Base-by-base conservation (phyloP, 2,329 filamentous ascomycete species). In the Colletotrichum falcatum region DNA sequence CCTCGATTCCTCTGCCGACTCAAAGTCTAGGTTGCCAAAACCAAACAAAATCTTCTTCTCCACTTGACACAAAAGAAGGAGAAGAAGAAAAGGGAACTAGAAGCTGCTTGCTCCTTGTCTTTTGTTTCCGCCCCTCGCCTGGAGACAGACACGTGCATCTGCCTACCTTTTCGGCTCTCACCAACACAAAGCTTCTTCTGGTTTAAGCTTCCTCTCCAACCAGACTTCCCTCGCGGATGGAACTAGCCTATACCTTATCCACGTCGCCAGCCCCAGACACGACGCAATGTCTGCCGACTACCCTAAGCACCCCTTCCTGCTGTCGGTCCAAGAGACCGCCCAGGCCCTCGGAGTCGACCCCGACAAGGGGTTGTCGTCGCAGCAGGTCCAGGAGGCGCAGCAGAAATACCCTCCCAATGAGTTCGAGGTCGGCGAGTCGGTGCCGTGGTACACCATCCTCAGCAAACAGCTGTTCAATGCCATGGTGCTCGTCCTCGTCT, bases 401-500 rank as follows among this genome's bases (percentile, higher is more conserved):
- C 79, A 86, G 28, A 84, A 87, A 70, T 90, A 91, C 77, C 91
- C 91, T 60, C 83, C 80, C 23, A 94, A 94, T 81, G 90, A 93
- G 77, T 84, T 94, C 26, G 89, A 93, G 54, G 88, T 93, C 26
- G 90, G 86, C 26, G 89, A 87, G 35, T 88, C 88, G 35, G 90
- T 94, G 58, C 88, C 87, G 77, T 86, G 90, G 91, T 84, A 90
- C 75, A 94, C 91, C 75, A 93, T 94, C 51, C 82, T 94, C 56
- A 82, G 92, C 68, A 90, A 91, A 75, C 92, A 94, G 78, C 80
- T 94, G 28, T 88, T 90, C 77, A 94, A 94, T 83, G 92, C 92
- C 68, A 94, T 94, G 92, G 92, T 92, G 66, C 80, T 94, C 75
- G 91, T 94, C 59, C 87, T 95, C 61, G 84, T 93, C 64, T 91